Conservation (phyloP, 2,329 filamentous ascomycete species). For the Paracoccidioides brasiliensis region DNA sequence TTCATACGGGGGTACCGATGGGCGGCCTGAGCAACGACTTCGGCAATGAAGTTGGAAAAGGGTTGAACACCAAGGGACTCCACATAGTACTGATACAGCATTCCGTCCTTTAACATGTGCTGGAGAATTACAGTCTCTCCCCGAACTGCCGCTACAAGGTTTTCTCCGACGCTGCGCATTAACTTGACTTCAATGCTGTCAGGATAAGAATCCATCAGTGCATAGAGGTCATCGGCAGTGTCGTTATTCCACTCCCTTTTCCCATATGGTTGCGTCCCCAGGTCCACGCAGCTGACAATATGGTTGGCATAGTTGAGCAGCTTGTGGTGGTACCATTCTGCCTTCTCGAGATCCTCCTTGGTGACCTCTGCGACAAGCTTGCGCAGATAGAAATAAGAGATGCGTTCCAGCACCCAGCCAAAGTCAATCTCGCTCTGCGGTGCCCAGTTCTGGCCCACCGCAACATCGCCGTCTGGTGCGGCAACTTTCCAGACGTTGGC, state of each 20-base stretch:
- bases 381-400: conserved; percentile 3
- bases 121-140: conserved; percentile 24
- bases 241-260: conserved; percentile 8
- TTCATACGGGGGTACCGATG: conserved; percentile 12
- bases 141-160: conserved; percentile 20
- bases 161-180: conserved; percentile 13
- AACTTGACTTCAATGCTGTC: conserved; percentile 5
- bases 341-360: neutral
- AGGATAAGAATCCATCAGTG: neutral
- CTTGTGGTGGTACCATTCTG: neutral
- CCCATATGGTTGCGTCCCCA: conserved; percentile 1
- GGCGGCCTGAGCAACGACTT: neutral
- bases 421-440: conserved; percentile 1
- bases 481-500: conserved; percentile 3
- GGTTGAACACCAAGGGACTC: conserved; percentile 4
- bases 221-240: conserved; percentile 3
- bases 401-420: conserved; percentile 3
- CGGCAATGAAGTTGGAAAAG: neutral
- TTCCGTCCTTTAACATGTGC: conserved; percentile 3
- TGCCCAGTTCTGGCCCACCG: neutral
- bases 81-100: conserved; percentile 5
- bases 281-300: neutral
- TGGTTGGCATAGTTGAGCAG: conserved; percentile 1
- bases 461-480: neutral
- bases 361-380: neutral